A percentile compares a stretch with the other conserved stretches of the same genome.
Conservation (phyloP, 352 stramenopile genomes). For the Phytophthora europaea region DNA sequence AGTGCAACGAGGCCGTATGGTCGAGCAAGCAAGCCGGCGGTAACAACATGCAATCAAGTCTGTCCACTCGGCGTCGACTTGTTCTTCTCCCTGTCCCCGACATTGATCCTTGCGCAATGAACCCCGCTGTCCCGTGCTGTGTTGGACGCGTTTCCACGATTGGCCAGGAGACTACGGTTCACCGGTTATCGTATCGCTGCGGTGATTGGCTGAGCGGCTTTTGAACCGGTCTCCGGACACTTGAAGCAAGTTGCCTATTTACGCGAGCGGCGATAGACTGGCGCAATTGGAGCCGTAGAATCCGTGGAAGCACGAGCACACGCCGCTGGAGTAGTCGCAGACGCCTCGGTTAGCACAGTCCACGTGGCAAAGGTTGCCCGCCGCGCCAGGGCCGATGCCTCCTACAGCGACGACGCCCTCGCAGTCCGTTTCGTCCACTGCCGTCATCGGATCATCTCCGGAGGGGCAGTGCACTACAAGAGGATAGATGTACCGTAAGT, state of each 20-base stretch:
- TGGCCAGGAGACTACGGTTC: constrained; percentile 31
- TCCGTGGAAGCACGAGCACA: constrained; percentile 75
- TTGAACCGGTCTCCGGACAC: constrained; percentile 28
- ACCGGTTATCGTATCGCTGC: constrained; percentile 23
- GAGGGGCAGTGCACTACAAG: constrained; percentile 81
- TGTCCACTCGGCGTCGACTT: background rate
- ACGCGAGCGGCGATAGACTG: constrained; percentile 64
- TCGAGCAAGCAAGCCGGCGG: constrained; percentile 38
- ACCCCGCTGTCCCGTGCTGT: background rate
- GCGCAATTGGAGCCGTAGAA: constrained; percentile 88
- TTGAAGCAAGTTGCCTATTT: constrained; percentile 16
- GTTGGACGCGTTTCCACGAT: background rate
- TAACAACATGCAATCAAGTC: constrained; percentile 8
- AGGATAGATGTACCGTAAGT: background rate
- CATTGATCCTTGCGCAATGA: constrained; percentile 23
- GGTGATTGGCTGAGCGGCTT: constrained; percentile 25
- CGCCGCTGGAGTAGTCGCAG: constrained; percentile 76
- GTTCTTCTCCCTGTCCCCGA: background rate
- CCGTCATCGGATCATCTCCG: constrained; percentile 88
- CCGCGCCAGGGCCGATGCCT: constrained; percentile 45
- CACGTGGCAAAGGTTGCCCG: constrained; percentile 76
- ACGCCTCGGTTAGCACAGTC: constrained; percentile 83
- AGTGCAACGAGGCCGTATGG: constrained; percentile 34
- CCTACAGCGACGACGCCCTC: constrained; percentile 48
- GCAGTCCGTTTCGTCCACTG: constrained; percentile 90